Base-by-base conservation (phyloP, 164 flowering plant species). In the Saururus chinensis region DNA sequence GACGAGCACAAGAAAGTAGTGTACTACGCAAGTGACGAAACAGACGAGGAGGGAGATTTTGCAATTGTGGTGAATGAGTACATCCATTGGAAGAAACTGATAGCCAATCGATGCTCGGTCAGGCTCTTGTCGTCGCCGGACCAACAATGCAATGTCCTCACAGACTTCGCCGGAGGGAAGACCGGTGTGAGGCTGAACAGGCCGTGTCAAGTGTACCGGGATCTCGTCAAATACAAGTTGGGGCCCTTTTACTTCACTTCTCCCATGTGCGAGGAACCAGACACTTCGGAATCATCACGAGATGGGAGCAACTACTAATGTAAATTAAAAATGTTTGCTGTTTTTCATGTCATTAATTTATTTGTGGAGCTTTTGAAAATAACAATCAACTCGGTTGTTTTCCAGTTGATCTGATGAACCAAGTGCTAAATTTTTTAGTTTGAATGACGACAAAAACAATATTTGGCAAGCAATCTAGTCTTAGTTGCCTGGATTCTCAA, bases 61-160 rank as follows among this genome's bases (percentile, higher is more conserved):
- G 71, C 79, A 51, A 67, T 92, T 51, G 20, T 53, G 0, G 63
- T 85, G 0, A 60, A 71, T 60, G 81, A 79, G 55, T 52, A 45
- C 68, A 56, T 71, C 4, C 62, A 75, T 24, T 79, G 83, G n/a
- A 88, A 84, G 73, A 60, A 74, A 35, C 0, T 90, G 64, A 70
- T 79, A 0, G 65, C 75, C 26, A 65, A 65, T 19, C 53, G 60
- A 1, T 92, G 98, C 73, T 62, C 59, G 11, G 79, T 83, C 64
- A 76, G 90, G 81, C 79, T 92, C 1, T 78, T 88, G 16, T 87
- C 89, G 0, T 88, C 95, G 0, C 87, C 92, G 6, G 85, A 88
- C 59, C 73, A 69, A 0, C 59, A 74, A 4, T 92, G 95, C 78
- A 76, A 82, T 57, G 37, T 84, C 19, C 64, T 72, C 37, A 87